Percentiles rank a stretch among this genome's conserved stretches.
Conservation (phyloP, 805 yeast genomes). For the Metschnikowia corniflorae region DNA sequence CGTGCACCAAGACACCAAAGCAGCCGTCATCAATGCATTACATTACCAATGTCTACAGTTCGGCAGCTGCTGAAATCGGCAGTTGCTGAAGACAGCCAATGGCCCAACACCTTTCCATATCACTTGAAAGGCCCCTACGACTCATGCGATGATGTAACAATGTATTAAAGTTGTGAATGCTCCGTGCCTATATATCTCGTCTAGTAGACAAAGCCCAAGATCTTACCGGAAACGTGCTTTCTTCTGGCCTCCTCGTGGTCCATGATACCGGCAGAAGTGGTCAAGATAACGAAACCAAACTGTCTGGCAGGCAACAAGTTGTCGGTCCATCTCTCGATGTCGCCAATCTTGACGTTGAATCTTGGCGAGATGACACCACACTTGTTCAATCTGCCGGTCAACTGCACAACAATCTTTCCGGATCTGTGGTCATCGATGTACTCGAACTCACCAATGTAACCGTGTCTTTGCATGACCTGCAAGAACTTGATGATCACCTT, state of each 20-base stretch:
- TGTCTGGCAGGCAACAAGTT: slow-evolving; percentile 99
- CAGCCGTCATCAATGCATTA: too few relatives aligned
- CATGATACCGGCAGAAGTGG: slow-evolving; percentile 99
- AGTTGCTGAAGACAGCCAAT: too few relatives aligned
- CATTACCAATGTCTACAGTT: too few relatives aligned
- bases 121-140: too few relatives aligned
- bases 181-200: slow-evolving; percentile 2
- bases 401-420: slow-evolving; percentile 36
- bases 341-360: slow-evolving; percentile 93
- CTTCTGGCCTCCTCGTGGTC: slow-evolving; percentile 99
- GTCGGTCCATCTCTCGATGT: slow-evolving; percentile 97
- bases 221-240: slow-evolving; percentile 99
- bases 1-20: too few relatives aligned
- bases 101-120: too few relatives aligned
- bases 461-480: slow-evolving; percentile 34
- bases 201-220: slow-evolving; percentile 96
- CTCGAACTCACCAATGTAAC: slow-evolving; percentile 35
- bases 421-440: slow-evolving; percentile 36
- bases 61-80: too few relatives aligned
- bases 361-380: slow-evolving; percentile 99
- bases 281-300: slow-evolving; percentile 95
- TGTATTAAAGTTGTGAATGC: too few relatives aligned
- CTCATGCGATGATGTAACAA: too few relatives aligned
- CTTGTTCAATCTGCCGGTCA: slow-evolving; percentile 52
- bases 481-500: slow-evolving; percentile 32